Evolutionary conservation across 306 rosid species (phyloP).

Genomic region (Alnus rubra): DNA sequence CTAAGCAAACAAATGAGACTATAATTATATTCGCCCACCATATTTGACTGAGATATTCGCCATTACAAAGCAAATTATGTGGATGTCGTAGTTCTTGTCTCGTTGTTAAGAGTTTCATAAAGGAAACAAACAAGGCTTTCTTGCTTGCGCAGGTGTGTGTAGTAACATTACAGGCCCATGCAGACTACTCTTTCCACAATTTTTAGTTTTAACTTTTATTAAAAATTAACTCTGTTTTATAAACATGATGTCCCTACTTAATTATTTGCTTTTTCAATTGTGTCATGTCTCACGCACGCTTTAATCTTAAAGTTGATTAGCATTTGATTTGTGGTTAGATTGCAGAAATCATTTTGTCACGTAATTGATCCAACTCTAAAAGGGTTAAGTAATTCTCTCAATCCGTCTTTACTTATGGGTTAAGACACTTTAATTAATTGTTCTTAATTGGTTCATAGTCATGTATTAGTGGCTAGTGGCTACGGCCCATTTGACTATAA

Average conservation of each 20-base stretch:
- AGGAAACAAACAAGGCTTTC: slow-evolving; percentile 6
- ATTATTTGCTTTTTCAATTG: slow-evolving; percentile 11
- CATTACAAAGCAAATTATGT: neutral
- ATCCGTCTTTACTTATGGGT: neutral
- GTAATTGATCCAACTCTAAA: neutral
- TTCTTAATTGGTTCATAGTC: too few species aligned
- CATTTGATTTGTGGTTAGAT: slow-evolving; percentile 22
- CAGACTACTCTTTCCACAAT: neutral
- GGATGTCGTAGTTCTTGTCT: slow-evolving; percentile 6
- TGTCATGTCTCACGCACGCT: slow-evolving; percentile 15
- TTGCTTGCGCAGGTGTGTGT: slow-evolving; percentile 25
- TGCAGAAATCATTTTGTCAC: slow-evolving; percentile 14
- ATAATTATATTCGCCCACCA: slow-evolving; percentile 3
- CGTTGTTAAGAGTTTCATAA: neutral
- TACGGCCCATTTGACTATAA: neutral
- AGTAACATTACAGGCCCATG: slow-evolving; percentile 13
- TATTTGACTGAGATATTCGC: slow-evolving; percentile 10
- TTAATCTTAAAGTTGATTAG: slow-evolving; percentile 28
- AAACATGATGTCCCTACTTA: slow-evolving; percentile 24
- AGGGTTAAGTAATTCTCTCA: neutral
- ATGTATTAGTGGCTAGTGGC: too few species aligned
- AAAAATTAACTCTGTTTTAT: neutral
- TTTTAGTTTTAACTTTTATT: neutral
- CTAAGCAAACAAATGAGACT: slow-evolving; percentile 6
- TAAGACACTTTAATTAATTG: too few species aligned